Evolutionary conservation across 192 early-diverging fungal species (phyloP).

Genomic region (Coemansia erecta): DNA sequence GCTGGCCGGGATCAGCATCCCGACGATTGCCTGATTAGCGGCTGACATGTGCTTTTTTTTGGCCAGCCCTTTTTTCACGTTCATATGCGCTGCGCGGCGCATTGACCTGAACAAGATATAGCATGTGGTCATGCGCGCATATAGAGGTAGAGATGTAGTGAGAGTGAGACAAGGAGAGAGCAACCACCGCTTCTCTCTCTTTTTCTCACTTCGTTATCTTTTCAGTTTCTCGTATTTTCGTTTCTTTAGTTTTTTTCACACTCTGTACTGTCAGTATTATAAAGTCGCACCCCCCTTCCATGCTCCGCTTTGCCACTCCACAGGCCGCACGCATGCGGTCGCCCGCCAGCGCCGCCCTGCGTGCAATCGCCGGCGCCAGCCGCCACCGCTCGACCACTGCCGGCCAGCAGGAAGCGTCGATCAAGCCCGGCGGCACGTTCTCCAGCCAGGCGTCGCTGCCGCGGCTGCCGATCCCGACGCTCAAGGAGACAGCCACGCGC

Average conservation of each 20-base stretch:
- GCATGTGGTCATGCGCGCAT: no score
- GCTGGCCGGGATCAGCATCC: constrained; percentile 52
- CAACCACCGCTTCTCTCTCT: no score
- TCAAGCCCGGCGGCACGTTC: constrained; percentile 51
- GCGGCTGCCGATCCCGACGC: constrained; percentile 79
- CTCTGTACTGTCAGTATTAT: no score
- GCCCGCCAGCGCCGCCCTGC: not conserved
- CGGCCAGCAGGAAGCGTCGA: not conserved
- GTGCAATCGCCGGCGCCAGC: not conserved
- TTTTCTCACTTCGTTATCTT: no score
- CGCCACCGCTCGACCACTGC: constrained; percentile 9
- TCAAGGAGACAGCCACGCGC: constrained; percentile 72
- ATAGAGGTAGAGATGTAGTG: no score
- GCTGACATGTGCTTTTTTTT: constrained; percentile 2
- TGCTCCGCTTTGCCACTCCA: not conserved
- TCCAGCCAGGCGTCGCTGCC: constrained; percentile 69
- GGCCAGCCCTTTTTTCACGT: not conserved
- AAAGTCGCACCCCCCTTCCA: no score
- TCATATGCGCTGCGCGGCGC: no score
- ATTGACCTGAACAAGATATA: no score
- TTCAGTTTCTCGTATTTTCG: no score
- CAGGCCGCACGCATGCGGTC: not conserved
- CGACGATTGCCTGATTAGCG: not conserved
- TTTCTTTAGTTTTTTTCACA: no score
- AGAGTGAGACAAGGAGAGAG: no score